A percentile compares a stretch with the other conserved stretches of the same genome.
phyloP scores from a whole-genome alignment of 2,329 filamentous ascomycete genomes.

The Neopestalotiopsis sp. region DNA sequence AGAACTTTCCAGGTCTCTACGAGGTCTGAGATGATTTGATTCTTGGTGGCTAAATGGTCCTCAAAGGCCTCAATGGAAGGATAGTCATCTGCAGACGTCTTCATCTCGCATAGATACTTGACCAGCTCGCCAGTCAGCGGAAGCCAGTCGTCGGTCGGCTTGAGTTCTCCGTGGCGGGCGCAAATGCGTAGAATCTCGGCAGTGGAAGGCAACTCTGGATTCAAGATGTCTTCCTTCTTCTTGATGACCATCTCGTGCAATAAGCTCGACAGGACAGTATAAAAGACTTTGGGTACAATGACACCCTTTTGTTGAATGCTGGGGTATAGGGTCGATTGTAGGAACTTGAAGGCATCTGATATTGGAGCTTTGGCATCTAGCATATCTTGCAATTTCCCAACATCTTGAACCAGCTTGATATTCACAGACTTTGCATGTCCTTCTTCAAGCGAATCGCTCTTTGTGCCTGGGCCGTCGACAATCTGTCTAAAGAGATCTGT shows the following conservation, averaged over 20 bases:
- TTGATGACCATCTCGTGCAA: constrained; percentile 37
- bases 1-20: constrained; percentile 47
- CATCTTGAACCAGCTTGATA: constrained; percentile 28
- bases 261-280: constrained; percentile 32
- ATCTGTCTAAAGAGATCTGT: constrained; percentile 35
- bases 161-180: constrained; percentile 39
- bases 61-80: constrained; percentile 33
- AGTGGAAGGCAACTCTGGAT: constrained; percentile 39
- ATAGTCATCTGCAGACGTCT: constrained; percentile 30
- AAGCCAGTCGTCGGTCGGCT: constrained; percentile 37
- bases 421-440: constrained; percentile 17
- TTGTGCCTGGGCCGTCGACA: constrained; percentile 25
- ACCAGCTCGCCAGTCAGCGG: constrained; percentile 39
- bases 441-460: constrained; percentile 16
- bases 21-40: constrained; percentile 43
- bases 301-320: constrained; percentile 28
- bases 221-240: constrained; percentile 37
- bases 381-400: constrained; percentile 35
- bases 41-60: constrained; percentile 33
- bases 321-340: constrained; percentile 36
- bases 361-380: constrained; percentile 33
- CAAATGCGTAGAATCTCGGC: constrained; percentile 43
- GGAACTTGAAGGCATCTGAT: constrained; percentile 28
- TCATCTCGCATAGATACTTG: constrained; percentile 35
- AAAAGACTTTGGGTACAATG: constrained; percentile 37